Base-by-base conservation (phyloP, 139 green algal genomes). In the Picochlorum sp. region DNA sequence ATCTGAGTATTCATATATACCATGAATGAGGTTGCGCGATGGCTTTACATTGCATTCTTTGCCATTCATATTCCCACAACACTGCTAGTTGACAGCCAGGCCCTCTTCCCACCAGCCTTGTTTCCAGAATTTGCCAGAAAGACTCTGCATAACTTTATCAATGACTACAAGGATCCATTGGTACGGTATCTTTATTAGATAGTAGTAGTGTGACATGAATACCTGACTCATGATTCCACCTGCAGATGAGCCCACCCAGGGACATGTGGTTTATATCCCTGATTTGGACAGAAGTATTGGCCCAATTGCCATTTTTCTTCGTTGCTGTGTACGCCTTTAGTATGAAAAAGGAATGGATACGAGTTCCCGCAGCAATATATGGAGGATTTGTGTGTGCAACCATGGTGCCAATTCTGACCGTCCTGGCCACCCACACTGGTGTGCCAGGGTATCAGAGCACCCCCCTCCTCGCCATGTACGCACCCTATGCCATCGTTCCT, bases 291-390 rank as follows among this genome's bases (percentile, higher is more conserved):
- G 86, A 93, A 70, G 18, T 85, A 0, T 15, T 76, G 1, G 14
- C 92, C 11, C 86, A 93, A 71, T 72, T 92, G 37, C 85, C 85
- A 20, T 87, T 86, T 70, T 93, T 93, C 67, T 86, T 93, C 30
- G 49, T 85, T 7, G 81, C 62, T 3, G 51, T 62, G 8, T 91
- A 85, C 15, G 84, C 78, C 1, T 84, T 84, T 28, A 28, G 68
- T 4, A 54, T 52, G 69, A 51, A 70, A 8, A 65, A 71, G 18
- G 77, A 81, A 60, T 92, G 84, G 84, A 85, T 93, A 47, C 73
- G 84, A 15, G 72, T 83, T 7, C 86, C 86, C 2, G 81, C 77
- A 34, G 72, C 91, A 21, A 65, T 90, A 6, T 91, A 91, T 31
- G 85, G 78, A 31, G 26, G 67, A 5, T 82, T 85, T 55, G 78